A percentile compares a stretch with the other conserved stretches of the same genome.
phyloP scores from a whole-genome alignment of 352 stramenopile species.

The Globisporangium orthogonon region DNA sequence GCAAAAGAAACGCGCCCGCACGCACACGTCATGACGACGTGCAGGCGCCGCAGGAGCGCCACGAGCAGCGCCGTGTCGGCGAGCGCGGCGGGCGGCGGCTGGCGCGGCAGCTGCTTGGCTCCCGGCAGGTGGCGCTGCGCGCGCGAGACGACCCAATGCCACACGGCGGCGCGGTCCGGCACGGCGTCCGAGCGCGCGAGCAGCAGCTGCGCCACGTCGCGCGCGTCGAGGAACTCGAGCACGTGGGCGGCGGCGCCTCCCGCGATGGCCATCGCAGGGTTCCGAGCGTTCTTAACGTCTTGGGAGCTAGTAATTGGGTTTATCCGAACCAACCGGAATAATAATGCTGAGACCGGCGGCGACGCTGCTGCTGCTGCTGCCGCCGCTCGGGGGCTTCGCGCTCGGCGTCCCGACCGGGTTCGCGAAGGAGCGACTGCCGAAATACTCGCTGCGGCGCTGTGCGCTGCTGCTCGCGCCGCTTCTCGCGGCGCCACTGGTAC shows the following conservation, averaged over 20 bases:
- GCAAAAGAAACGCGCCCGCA: too few species aligned
- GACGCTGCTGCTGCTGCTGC: constrained; percentile 5
- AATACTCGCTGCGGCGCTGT: constrained; percentile 38
- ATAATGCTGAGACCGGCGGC: neutral
- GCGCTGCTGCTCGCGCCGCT: constrained; percentile 33
- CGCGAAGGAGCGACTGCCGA: constrained; percentile 41
- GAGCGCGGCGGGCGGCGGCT: constrained; percentile 16
- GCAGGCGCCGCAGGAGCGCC: constrained; percentile 37
- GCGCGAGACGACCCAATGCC: constrained; percentile 35
- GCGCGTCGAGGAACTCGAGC: constrained; percentile 48
- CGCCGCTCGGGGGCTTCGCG: constrained; percentile 25
- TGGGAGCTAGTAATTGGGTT: too few species aligned
- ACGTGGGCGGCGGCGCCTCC: constrained; percentile 23
- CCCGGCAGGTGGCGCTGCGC: constrained; percentile 17
- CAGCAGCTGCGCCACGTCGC: constrained; percentile 25
- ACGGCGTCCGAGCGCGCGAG: constrained; percentile 20
- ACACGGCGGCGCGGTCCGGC: constrained; percentile 25
- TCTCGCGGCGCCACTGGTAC: constrained; percentile 31
- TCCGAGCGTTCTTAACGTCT: too few species aligned
- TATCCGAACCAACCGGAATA: too few species aligned
- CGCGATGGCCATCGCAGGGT: constrained; percentile 16
- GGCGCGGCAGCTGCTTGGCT: constrained; percentile 17
- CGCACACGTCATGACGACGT: constrained; percentile 41
- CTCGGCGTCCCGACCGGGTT: constrained; percentile 41
- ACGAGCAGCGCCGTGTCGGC: constrained; percentile 31